phyloP scores from a whole-genome alignment of 2,329 filamentous ascomycete genomes.

The Chaetomium sp. region DNA sequence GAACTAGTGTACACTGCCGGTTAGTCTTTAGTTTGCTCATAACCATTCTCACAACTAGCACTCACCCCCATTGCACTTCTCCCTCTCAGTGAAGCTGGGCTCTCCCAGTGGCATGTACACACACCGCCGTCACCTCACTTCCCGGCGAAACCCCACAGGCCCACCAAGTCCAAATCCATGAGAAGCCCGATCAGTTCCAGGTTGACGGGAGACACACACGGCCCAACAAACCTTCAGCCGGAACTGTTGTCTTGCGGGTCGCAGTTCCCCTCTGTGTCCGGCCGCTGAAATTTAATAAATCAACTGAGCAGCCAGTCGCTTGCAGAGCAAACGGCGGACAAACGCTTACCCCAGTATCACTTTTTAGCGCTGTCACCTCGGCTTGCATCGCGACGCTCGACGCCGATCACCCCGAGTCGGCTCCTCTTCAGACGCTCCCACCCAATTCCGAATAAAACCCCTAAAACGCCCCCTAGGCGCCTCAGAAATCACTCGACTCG shows the following conservation, averaged over 20 bases:
- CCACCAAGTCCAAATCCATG: constrained; percentile 3
- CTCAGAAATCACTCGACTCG: not conserved
- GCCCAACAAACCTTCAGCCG: not conserved
- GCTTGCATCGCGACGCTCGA: not conserved
- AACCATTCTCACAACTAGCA: no score
- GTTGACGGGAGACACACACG: not conserved
- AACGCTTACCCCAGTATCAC: not conserved
- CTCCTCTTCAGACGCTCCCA: not conserved
- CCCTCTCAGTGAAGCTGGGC: not conserved
- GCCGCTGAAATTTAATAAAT: not conserved
- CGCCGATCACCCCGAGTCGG: constrained; percentile 2
- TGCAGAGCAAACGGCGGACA: not conserved
- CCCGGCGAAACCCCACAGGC: constrained; percentile 9
- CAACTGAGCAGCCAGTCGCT: not conserved
- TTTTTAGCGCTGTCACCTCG: not conserved
- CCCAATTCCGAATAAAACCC: not conserved
- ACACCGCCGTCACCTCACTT: not conserved
- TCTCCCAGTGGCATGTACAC: constrained; percentile 6
- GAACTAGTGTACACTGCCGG: no score
- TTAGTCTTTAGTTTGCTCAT: no score
- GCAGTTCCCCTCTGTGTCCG: not conserved
- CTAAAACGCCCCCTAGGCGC: not conserved
- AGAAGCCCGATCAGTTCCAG: no score
- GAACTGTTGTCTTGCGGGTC: not conserved
- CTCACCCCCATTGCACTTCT: no score